Conservation (phyloP, 768 basidiomycete genomes). For the Lentinula raphanica region DNA sequence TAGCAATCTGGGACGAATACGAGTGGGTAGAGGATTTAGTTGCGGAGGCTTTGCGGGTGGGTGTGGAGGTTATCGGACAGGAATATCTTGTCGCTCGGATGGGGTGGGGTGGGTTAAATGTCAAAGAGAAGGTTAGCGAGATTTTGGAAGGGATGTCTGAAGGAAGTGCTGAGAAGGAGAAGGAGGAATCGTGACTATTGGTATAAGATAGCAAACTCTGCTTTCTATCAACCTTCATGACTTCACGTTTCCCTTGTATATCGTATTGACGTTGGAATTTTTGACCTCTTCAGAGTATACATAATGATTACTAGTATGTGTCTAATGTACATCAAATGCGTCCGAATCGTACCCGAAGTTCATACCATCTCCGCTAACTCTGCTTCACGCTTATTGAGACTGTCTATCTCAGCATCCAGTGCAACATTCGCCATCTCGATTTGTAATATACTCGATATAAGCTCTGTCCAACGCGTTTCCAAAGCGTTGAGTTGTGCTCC, state of each 20-base stretch:
- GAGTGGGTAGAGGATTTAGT: conserved; percentile 96
- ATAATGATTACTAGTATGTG: neutral
- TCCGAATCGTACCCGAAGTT: neutral
- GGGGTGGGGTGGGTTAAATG: conserved; percentile 60
- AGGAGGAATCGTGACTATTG: conserved; percentile 30
- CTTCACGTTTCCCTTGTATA: no score
- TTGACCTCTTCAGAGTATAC: no score
- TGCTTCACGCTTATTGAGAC: conserved; percentile 51
- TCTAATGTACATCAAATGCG: conserved; percentile 2
- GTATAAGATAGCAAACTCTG: conserved; percentile 15
- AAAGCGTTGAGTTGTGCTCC: conserved; percentile 77
- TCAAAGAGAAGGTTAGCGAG: neutral
- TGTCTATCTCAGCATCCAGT: conserved; percentile 73
- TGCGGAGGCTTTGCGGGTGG: conserved; percentile 79
- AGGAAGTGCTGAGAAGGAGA: conserved; percentile 14
- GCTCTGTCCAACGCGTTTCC: conserved; percentile 89
- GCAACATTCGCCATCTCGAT: conserved; percentile 94
- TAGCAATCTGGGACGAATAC: conserved; percentile 85
- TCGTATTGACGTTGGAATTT: no score
- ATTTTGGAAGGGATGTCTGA: conserved; percentile 11
- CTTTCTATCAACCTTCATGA: no score
- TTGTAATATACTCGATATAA: conserved; percentile 86
- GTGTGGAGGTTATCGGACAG: conserved; percentile 88
- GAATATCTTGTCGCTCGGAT: conserved; percentile 84
- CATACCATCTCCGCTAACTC: conserved; percentile 45